Conservation (phyloP, 176 grass and related monocot species). For the Lolium multiflorum region DNA sequence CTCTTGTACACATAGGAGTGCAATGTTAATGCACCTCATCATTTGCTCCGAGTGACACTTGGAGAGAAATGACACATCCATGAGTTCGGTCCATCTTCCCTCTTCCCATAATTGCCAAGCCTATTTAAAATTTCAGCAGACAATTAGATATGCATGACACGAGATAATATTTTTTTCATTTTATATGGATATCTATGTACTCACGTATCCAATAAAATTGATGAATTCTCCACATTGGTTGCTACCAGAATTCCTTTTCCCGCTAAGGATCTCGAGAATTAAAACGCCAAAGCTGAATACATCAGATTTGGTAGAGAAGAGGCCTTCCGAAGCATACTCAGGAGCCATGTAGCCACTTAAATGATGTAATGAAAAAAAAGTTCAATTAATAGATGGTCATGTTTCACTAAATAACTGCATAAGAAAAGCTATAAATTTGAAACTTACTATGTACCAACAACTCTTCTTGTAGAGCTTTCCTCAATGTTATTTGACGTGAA, state of each 20-base stretch:
- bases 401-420: not conserved
- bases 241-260: constrained; percentile 15
- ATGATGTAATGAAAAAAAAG: not conserved
- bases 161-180: not conserved
- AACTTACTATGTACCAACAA: constrained; percentile 65
- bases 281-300: constrained; percentile 12
- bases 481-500: constrained; percentile 41
- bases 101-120: constrained; percentile 15
- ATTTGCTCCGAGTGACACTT: not conserved
- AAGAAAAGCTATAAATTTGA: not conserved
- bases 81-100: not conserved
- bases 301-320: constrained; percentile 24
- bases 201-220: constrained; percentile 11
- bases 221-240: not conserved
- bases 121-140: not conserved
- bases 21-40: constrained; percentile 23
- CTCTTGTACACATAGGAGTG: constrained; percentile 29
- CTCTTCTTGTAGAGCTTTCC: constrained; percentile 36
- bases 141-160: not conserved
- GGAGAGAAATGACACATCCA: not conserved
- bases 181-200: not conserved
- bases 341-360: constrained; percentile 18
- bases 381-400: not conserved
- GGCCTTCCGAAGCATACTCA: not conserved
- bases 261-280: not conserved